Evolutionary conservation across 192 early-diverging fungal genomes (phyloP).

Genomic region (Chytriomyces sp.): DNA sequence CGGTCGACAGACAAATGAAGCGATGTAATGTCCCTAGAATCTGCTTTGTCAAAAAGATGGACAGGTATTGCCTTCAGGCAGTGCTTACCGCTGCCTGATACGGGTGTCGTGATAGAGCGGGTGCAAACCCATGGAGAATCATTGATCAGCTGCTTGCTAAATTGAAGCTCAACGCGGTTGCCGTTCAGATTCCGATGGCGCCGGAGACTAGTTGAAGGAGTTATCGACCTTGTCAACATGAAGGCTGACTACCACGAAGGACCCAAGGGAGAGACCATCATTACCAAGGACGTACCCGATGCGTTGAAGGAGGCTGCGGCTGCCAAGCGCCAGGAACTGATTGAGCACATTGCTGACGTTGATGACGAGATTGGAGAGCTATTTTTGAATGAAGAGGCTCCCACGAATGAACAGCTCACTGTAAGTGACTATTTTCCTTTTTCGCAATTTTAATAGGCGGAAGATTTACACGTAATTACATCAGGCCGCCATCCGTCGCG

Average conservation of each 20-base stretch:
- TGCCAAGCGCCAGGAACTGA: constrained; percentile 69
- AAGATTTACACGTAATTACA: no score
- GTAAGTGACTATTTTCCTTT: no score
- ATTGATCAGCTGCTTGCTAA: constrained; percentile 62
- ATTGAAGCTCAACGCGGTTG: constrained; percentile 49
- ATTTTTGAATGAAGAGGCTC: constrained; percentile 72
- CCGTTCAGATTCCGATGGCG: constrained; percentile 70
- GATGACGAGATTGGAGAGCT: constrained; percentile 87
- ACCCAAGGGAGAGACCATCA: constrained; percentile 75
- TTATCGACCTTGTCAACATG: constrained; percentile 87
- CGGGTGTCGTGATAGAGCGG: constrained; percentile 35
- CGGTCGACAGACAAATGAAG: constrained; percentile 82
- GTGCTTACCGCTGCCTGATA: background rate
- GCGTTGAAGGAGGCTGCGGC: constrained; percentile 44
- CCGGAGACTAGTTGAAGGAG: constrained; percentile 85
- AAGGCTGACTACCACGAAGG: constrained; percentile 92
- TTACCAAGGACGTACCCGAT: constrained; percentile 47
- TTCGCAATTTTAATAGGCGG: no score
- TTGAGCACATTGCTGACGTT: constrained; percentile 83
- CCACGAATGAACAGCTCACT: constrained; percentile 71
- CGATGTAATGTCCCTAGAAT: constrained; percentile 83
- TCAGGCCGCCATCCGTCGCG: constrained; percentile 71
- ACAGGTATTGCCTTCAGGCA: constrained; percentile 69
- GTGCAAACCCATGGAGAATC: constrained; percentile 68
- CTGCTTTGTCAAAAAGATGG: constrained; percentile 97